Evolutionary conservation across 331 rosid genomes (phyloP).

Genomic region (Ulmus americana): DNA sequence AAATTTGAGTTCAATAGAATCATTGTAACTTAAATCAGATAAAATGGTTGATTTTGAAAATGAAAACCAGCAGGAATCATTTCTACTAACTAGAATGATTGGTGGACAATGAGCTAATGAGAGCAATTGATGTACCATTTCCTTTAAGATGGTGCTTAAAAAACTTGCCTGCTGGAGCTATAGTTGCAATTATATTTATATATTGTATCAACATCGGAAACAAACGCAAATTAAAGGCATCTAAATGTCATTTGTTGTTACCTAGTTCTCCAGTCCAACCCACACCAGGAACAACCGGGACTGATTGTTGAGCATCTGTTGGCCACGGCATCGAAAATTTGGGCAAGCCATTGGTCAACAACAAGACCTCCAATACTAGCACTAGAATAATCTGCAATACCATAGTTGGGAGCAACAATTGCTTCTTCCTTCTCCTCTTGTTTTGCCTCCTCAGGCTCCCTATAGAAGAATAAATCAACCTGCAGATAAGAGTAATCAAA

Average conservation of each 20-base stretch:
- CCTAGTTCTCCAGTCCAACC: constrained; percentile 34
- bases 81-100: too few species aligned
- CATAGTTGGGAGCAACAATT: constrained; percentile 36
- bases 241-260: background rate
- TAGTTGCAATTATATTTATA: background rate
- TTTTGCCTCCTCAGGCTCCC: constrained; percentile 56
- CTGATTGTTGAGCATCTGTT: constrained; percentile 31
- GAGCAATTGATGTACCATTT: too few species aligned
- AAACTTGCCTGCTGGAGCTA: constrained; percentile 18
- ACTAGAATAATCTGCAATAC: constrained; percentile 37
- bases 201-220: background rate
- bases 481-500: constrained; percentile 9
- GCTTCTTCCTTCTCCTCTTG: constrained; percentile 54
- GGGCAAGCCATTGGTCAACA: constrained; percentile 42
- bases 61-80: too few species aligned
- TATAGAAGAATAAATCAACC: constrained; percentile 75
- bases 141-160: too few species aligned
- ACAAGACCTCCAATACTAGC: constrained; percentile 15
- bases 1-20: too few species aligned
- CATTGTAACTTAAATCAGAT: too few species aligned
- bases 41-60: too few species aligned
- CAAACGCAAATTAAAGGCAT: too few species aligned
- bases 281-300: constrained; percentile 11
- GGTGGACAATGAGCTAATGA: too few species aligned
- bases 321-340: constrained; percentile 49